Conservation (phyloP, 116 monocot species). For the Iris pallida region DNA sequence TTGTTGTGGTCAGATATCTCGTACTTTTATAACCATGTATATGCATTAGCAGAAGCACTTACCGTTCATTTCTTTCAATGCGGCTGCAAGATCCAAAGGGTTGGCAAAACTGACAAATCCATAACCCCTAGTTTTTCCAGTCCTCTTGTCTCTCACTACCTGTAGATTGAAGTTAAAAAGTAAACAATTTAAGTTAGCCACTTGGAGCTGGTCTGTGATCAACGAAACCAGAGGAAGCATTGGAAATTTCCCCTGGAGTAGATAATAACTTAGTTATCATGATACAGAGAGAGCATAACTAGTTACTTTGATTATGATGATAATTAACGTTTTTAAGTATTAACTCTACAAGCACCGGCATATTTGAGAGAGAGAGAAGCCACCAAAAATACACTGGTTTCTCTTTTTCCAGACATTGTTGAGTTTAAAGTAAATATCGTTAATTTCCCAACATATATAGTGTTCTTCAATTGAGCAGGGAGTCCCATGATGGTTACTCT, state of each 20-base stretch:
- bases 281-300: not conserved
- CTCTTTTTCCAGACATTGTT: too few species aligned
- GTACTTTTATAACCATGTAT: not conserved
- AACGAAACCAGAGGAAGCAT: too few species aligned
- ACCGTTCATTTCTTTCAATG: constrained; percentile 96
- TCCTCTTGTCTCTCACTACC: constrained; percentile 94
- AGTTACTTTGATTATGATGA: not conserved
- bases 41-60: constrained; percentile 1
- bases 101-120: constrained; percentile 91
- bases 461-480: too few species aligned
- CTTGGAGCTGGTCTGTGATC: not conserved
- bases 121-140: constrained; percentile 91
- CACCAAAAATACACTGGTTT: too few species aligned
- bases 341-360: too few species aligned
- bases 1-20: not conserved
- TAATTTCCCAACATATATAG: too few species aligned
- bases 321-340: too few species aligned
- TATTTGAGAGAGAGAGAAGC: too few species aligned
- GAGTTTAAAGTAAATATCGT: too few species aligned
- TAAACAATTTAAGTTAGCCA: not conserved
- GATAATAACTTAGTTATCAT: not conserved
- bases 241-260: too few species aligned
- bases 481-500: too few species aligned
- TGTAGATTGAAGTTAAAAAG: constrained; percentile 12
- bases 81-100: constrained; percentile 68